A percentile compares a stretch with the other conserved stretches of the same genome.
Conservation (phyloP, 2,329 filamentous ascomycete species). For the Pleomassaria siparia region DNA sequence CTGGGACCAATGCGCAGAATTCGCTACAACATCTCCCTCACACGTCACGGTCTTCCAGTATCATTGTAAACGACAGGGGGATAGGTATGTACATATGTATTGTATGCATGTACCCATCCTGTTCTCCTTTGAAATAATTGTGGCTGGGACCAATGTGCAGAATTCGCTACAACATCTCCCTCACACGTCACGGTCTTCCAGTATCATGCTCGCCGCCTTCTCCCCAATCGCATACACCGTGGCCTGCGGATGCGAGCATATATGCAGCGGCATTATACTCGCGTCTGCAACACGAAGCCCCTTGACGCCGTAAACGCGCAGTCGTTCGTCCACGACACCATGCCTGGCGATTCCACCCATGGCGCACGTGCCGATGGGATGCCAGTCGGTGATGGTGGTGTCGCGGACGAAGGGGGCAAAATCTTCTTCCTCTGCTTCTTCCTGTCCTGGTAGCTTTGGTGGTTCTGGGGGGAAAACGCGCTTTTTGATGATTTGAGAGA, state of each 20-base stretch:
- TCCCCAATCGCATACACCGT: slow-evolving; percentile 15
- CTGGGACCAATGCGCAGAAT: too few relatives aligned
- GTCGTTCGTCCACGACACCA: slow-evolving; percentile 17
- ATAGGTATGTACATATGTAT: too few relatives aligned
- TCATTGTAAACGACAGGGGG: too few relatives aligned
- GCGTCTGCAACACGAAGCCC: slow-evolving; percentile 21
- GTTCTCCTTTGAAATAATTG: too few relatives aligned
- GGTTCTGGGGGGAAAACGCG: slow-evolving; percentile 18
- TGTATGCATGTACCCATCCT: too few relatives aligned
- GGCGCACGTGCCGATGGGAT: slow-evolving; percentile 16
- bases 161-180: too few relatives aligned
- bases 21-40: too few relatives aligned
- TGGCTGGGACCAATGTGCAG: too few relatives aligned
- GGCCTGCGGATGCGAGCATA: slow-evolving; percentile 10
- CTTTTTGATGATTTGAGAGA: slow-evolving; percentile 10
- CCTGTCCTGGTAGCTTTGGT: neutral
- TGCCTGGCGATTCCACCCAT: slow-evolving; percentile 17
- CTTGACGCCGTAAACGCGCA: slow-evolving; percentile 23
- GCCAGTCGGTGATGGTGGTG: slow-evolving; percentile 24
- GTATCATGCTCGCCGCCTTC: slow-evolving; percentile 16
- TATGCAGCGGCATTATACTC: slow-evolving; percentile 17
- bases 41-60: too few relatives aligned
- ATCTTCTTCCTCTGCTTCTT: slow-evolving; percentile 15
- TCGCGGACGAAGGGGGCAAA: slow-evolving; percentile 13
- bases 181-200: slow-evolving; percentile 7